A percentile compares a stretch with the other conserved stretches of the same genome.
These are phyloP conservation scores for Uronychia setigera DNA, from an alignment of 73 alveolate species.

Conservation along the genomic window DNA sequence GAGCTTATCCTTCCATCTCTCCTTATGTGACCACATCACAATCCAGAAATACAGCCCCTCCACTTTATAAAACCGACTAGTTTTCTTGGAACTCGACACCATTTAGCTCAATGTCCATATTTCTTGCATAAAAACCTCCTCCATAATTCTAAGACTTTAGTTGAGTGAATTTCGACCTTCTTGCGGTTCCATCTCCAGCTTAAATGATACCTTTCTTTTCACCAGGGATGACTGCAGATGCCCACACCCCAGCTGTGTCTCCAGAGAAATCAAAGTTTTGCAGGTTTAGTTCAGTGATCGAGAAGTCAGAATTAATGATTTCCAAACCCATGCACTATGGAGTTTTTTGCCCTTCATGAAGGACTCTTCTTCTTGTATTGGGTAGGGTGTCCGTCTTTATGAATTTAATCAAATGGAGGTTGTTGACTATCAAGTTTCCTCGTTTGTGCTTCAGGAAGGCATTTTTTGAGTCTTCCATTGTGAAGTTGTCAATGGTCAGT, in stretches of 20 bases:
- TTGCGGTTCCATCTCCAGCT: too few relatives aligned
- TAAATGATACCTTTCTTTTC: too few relatives aligned
- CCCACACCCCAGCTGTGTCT: neutral
- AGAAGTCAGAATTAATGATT: neutral
- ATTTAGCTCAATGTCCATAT: neutral
- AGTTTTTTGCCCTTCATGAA: neutral
- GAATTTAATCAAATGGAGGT: too few relatives aligned
- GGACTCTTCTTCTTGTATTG: neutral
- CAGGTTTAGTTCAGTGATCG: neutral
- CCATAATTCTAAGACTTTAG: neutral
- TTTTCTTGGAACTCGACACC: neutral
- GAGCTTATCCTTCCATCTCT: neutral
- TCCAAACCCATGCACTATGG: neutral
- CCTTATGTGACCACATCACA: slow-evolving; percentile 24
- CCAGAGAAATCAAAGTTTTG: neutral
- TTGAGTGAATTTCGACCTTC: neutral
- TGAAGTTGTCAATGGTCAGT: too few relatives aligned
- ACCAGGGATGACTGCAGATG: neutral
- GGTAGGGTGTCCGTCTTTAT: neutral
- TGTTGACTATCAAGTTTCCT: neutral
- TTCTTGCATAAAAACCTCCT: neutral
- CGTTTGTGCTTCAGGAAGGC: neutral
- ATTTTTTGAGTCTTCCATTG: neutral
- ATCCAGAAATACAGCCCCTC: slow-evolving; percentile 40
- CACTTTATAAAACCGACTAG: neutral